These are phyloP conservation scores for Alloascoidea africana DNA, from an alignment of 805 yeast species.

Conservation along the genomic window DNA sequence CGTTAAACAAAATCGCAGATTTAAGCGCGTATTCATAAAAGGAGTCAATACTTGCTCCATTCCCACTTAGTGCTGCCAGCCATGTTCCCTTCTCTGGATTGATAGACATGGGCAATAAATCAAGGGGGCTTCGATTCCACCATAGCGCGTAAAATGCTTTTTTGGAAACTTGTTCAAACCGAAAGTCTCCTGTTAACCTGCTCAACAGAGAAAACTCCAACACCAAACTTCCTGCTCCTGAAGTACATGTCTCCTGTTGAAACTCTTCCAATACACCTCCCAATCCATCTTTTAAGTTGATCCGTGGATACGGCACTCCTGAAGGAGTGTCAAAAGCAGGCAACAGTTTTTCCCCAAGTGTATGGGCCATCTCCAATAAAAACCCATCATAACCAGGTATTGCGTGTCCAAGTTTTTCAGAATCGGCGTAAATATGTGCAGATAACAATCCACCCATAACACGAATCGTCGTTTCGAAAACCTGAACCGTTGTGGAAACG, in stretches of 20 bases:
- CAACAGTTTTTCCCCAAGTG: slow-evolving; percentile 55
- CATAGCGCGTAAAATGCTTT: slow-evolving; percentile 56
- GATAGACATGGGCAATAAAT: slow-evolving; percentile 66
- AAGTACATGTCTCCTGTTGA: slow-evolving; percentile 56
- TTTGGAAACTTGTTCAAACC: slow-evolving; percentile 48
- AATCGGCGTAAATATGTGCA: slow-evolving; percentile 57
- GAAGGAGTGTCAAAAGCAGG: slow-evolving; percentile 51
- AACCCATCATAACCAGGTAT: slow-evolving; percentile 49
- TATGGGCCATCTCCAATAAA: slow-evolving; percentile 55
- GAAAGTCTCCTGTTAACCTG: slow-evolving; percentile 54
- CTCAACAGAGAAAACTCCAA: slow-evolving; percentile 71
- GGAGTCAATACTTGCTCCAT: slow-evolving; percentile 88
- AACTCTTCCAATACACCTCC: slow-evolving; percentile 9
- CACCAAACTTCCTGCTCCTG: slow-evolving; percentile 78
- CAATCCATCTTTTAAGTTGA: slow-evolving; percentile 47
- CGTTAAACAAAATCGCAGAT: slow-evolving; percentile 57
- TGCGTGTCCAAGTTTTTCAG: slow-evolving; percentile 25
- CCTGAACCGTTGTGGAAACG: slow-evolving; percentile 63
- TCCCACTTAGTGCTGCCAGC: slow-evolving; percentile 51
- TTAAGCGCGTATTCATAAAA: slow-evolving; percentile 82
- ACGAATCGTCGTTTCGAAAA: slow-evolving; percentile 76
- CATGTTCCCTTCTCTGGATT: slow-evolving; percentile 42
- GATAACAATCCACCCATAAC: slow-evolving; percentile 72
- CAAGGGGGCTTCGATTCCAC: slow-evolving; percentile 43
- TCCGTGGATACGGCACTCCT: slow-evolving; percentile 67